phyloP scores from a whole-genome alignment of 192 early-diverging fungal genomes.

The Coemansia sp. region DNA sequence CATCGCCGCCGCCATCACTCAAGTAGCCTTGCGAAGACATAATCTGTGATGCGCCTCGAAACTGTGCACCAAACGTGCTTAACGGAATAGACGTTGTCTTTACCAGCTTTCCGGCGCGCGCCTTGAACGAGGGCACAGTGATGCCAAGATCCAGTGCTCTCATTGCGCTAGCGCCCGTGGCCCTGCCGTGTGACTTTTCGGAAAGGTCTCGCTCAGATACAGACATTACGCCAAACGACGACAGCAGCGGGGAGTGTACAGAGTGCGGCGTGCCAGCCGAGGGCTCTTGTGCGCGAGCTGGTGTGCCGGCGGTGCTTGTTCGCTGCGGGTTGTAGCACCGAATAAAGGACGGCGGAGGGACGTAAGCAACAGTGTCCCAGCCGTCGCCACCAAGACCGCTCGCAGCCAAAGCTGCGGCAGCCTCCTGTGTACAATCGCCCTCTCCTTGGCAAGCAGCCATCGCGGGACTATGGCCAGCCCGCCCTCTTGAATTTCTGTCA shows the following conservation, averaged over 20 bases:
- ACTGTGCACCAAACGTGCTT: slow-evolving; percentile 26
- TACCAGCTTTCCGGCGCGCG: slow-evolving; percentile 26
- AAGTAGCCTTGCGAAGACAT: slow-evolving; percentile 13
- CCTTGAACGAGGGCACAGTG: slow-evolving; percentile 16
- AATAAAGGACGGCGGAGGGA: slow-evolving; percentile 36
- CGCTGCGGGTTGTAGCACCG: slow-evolving; percentile 17
- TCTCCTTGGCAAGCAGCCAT: not conserved
- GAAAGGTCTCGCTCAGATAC: slow-evolving; percentile 10
- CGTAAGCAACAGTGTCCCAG: slow-evolving; percentile 25
- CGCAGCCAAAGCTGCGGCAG: not conserved
- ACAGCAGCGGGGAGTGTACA: slow-evolving; percentile 12
- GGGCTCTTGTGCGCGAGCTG: not conserved
- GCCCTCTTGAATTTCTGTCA: not conserved
- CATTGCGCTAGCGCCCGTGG: not conserved
- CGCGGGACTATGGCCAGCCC: not conserved
- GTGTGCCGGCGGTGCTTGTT: not conserved
- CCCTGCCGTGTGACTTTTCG: not conserved
- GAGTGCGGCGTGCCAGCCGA: not conserved
- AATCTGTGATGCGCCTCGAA: slow-evolving; percentile 4
- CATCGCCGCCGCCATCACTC: slow-evolving; percentile 14
- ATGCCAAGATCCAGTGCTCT: slow-evolving; percentile 12
- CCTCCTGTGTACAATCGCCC: not conserved
- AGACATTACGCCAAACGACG: slow-evolving; percentile 21
- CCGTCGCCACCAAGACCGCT: not conserved
- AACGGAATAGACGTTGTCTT: slow-evolving; percentile 50